Conservation (phyloP, 305 asterid genomes). For the Striga hermonthica region DNA sequence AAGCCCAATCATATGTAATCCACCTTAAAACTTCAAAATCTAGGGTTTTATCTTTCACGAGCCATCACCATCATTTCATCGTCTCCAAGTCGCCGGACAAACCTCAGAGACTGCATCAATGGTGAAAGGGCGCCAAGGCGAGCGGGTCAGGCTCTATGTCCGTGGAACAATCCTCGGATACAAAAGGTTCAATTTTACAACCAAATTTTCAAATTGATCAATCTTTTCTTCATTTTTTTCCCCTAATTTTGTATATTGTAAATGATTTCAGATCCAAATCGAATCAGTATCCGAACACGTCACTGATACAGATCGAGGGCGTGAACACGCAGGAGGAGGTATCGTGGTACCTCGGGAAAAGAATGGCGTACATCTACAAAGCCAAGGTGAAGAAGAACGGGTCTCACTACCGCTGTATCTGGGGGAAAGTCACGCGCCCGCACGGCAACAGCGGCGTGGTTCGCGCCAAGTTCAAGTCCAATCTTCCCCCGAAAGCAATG, state of each 20-base stretch:
- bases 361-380: conserved; percentile 77
- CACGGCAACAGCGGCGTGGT: conserved; percentile 86
- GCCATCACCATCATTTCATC: not conserved
- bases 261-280: conserved; percentile 58
- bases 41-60: too few species aligned
- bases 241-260: not conserved
- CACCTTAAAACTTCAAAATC: too few species aligned
- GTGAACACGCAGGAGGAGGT: conserved; percentile 86
- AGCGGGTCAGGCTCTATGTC: conserved; percentile 55
- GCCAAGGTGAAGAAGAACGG: conserved; percentile 77
- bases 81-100: conserved; percentile 10
- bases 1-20: too few species aligned
- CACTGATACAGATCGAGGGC: conserved; percentile 75
- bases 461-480: conserved; percentile 80
- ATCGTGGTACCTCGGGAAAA: conserved; percentile 72
- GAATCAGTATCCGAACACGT: conserved; percentile 79
- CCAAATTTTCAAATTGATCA: not conserved
- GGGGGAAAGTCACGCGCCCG: conserved; percentile 80
- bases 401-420: conserved; percentile 75
- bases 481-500: conserved; percentile 86
- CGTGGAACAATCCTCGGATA: conserved; percentile 64
- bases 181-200: conserved; percentile 40
- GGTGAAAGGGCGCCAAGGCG: conserved; percentile 67
- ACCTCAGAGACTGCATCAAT: conserved; percentile 28
- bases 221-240: not conserved